phyloP scores from a whole-genome alignment of 2,329 filamentous ascomycete species.

The Thelonectria rubi region DNA sequence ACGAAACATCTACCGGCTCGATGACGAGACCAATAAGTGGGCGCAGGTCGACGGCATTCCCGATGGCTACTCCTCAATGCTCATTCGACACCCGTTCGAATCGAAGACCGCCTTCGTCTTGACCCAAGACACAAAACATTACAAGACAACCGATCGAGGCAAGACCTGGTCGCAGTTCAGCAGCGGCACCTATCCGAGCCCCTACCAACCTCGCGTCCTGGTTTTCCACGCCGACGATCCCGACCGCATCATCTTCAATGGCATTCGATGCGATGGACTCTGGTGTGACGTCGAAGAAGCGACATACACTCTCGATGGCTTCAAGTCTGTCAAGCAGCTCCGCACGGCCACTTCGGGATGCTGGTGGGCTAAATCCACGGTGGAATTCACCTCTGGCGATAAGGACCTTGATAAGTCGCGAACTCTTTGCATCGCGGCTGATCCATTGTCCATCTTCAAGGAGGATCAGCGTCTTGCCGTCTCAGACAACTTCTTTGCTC shows the following conservation, averaged over 20 bases:
- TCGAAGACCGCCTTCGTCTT: slow-evolving; percentile 81
- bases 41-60: slow-evolving; percentile 69
- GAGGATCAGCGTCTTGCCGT: slow-evolving; percentile 81
- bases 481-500: slow-evolving; percentile 84
- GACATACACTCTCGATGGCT: slow-evolving; percentile 86
- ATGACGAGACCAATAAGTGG: slow-evolving; percentile 85
- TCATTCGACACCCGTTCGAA: slow-evolving; percentile 83
- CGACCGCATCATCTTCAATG: slow-evolving; percentile 86
- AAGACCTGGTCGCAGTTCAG: slow-evolving; percentile 82
- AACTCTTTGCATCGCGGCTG: slow-evolving; percentile 81
- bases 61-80: slow-evolving; percentile 67
- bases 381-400: slow-evolving; percentile 75
- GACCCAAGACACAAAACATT: slow-evolving; percentile 75
- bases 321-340: slow-evolving; percentile 74
- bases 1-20: slow-evolving; percentile 77
- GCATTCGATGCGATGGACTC: slow-evolving; percentile 71
- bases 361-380: slow-evolving; percentile 84
- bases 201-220: slow-evolving; percentile 63
- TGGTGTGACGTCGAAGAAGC: slow-evolving; percentile 70
- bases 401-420: slow-evolving; percentile 73
- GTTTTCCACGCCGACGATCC: slow-evolving; percentile 85
- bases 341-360: slow-evolving; percentile 78
- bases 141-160: slow-evolving; percentile 83
- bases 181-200: slow-evolving; percentile 65
- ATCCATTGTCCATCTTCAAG: slow-evolving; percentile 73